Evolutionary conservation across 2,329 filamentous ascomycete genomes (phyloP), one percentile per base, ranked within the genome.

Genomic region (Aquanectria penicillioides): DNA sequence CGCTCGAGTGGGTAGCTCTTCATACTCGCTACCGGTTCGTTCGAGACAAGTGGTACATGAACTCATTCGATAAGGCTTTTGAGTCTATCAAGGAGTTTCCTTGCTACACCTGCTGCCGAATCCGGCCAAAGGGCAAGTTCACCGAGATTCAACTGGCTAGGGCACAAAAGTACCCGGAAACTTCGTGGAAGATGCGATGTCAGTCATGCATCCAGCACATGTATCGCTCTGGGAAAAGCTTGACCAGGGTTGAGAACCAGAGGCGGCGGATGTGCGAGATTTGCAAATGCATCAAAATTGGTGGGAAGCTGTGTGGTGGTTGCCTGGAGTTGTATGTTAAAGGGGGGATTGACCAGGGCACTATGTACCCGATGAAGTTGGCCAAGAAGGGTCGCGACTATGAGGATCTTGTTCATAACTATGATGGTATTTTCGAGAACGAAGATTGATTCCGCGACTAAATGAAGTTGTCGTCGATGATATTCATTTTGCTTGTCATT

Each of bases 301-400:
- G 12, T 1, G 57, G 63, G 20, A 28, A 43, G 28, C 37, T 52
- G 15, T 68, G 66, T 10, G 44, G 37, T 4, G 41, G 62, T 2
- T 68, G 65, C 34, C 8, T 60, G 38, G 63, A 68, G 15, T 38
- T 68, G 3, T 68, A 68, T n/a, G 11, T 23, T 1, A 26, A 48
- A 23, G 65, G 65, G 1, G 10, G 1, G 2, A 53, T 68, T 25
- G 59, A 63, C 18, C 37, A 15, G 9, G 6, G 34, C 4, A 47
- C 55, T 0, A 11, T 61, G 12, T 38, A 52, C 10, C 54, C 44
- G 2, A 15, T 20, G 22, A 54, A 23, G n/a, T 15, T 26, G 6
- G 38, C 11, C 3, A 11, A 2, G 6, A 6, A 15, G 12, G 25
- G 50, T 6, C 7, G 12, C 10, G 52, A 43, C 28, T 57, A 47